Evolutionary conservation across 139 green algal species (phyloP).

Genomic region (Klebsormidium nitens): DNA sequence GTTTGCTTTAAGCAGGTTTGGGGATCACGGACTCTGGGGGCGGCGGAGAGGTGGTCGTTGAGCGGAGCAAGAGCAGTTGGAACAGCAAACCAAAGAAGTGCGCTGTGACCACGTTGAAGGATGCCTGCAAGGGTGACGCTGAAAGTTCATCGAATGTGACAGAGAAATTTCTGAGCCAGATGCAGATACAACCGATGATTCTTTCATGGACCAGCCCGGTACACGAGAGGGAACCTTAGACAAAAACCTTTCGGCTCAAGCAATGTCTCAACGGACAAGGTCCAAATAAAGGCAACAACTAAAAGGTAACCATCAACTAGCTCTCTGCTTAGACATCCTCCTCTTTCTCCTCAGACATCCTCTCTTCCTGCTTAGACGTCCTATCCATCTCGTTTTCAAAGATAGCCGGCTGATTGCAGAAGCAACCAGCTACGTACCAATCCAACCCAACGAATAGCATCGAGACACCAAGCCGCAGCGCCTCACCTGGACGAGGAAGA

Average conservation of each 20-base stretch:
- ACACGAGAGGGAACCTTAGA: background rate
- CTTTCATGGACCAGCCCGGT: background rate
- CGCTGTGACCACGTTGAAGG: conserved; percentile 82
- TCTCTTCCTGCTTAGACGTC: background rate
- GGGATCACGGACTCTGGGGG: conserved; percentile 33
- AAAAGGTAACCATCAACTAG: no score
- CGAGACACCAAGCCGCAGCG: background rate
- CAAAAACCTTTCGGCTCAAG: background rate
- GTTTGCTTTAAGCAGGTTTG: conserved; percentile 26
- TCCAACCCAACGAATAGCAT: background rate
- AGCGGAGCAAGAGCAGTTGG: conserved; percentile 74
- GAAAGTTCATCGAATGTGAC: conserved; percentile 4
- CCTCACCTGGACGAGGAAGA: conserved; percentile 92
- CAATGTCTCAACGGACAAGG: background rate
- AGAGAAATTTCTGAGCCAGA: background rate
- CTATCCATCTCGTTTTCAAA: background rate
- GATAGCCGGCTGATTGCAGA: background rate
- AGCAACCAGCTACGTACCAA: background rate
- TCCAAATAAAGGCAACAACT: no score
- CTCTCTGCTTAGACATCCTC: background rate
- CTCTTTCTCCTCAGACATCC: background rate
- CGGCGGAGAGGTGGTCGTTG: conserved; percentile 11
- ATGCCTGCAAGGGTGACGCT: conserved; percentile 56
- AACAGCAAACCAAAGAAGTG: conserved; percentile 82
- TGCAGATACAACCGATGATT: background rate